phyloP scores from a whole-genome alignment of 2,329 filamentous ascomycete species.

The Phialophora verrucosa region DNA sequence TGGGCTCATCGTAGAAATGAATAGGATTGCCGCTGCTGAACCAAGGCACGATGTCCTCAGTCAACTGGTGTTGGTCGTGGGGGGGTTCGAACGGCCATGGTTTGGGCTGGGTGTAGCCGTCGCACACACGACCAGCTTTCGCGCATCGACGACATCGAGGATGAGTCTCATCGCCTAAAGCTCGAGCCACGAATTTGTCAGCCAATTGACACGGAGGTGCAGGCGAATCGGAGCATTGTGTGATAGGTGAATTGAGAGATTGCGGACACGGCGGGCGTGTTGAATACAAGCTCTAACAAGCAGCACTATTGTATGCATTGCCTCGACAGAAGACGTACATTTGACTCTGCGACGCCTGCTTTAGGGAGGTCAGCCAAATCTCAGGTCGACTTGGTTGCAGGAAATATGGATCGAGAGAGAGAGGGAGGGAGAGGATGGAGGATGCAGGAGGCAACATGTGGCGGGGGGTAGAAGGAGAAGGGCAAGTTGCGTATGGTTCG shows the following conservation, averaged over 20 bases:
- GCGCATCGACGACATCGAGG: slow-evolving; percentile 41
- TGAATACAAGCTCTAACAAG: neutral
- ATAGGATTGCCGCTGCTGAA: slow-evolving; percentile 21
- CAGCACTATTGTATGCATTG: neutral
- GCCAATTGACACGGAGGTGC: neutral
- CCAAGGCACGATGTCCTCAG: slow-evolving; percentile 8
- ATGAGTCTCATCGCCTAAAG: slow-evolving; percentile 40
- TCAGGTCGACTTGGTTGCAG: neutral
- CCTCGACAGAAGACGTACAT: slow-evolving; percentile 19
- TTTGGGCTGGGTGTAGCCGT: slow-evolving; percentile 39
- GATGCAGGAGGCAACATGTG: neutral
- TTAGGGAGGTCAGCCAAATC: slow-evolving; percentile 6
- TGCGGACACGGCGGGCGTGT: neutral
- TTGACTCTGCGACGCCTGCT: slow-evolving; percentile 32
- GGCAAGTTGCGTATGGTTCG: neutral
- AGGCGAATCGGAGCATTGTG: neutral
- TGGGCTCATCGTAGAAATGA: slow-evolving; percentile 31
- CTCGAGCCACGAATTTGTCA: neutral
- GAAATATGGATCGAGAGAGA: neutral
- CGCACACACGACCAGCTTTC: slow-evolving; percentile 43
- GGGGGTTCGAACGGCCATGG: slow-evolving; percentile 24
- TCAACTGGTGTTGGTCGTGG: neutral
- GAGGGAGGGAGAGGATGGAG: neutral
- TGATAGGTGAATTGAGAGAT: neutral
- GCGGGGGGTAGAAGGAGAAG: neutral